Conservation (phyloP, 2,329 filamentous ascomycete species). For the Aureobasidium sp. region DNA sequence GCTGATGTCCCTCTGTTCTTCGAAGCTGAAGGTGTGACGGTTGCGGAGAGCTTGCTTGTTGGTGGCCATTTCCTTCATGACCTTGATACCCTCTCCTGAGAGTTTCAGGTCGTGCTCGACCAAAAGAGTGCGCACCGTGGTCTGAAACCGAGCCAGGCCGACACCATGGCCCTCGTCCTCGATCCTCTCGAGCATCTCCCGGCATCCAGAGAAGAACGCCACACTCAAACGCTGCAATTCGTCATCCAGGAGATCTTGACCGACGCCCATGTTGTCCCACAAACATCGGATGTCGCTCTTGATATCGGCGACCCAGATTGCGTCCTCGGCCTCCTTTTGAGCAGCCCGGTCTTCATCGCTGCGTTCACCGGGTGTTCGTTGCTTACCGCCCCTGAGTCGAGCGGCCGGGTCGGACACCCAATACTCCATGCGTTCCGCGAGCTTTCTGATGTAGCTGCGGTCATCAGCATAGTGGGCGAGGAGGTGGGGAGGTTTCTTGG, state of each 20-base stretch:
- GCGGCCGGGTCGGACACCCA: not conserved
- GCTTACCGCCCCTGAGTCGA: not conserved
- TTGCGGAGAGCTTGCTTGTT: not conserved
- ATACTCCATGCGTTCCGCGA: not conserved
- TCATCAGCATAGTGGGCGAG: not conserved
- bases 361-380: not conserved
- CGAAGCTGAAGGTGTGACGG: not conserved
- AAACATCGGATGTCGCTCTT: not conserved
- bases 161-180: not conserved
- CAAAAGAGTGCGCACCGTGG: not conserved
- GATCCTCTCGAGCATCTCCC: not conserved
- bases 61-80: slow-evolving; percentile 5
- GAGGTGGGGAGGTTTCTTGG: not conserved
- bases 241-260: not conserved
- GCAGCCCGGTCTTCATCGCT: not conserved
- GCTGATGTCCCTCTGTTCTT: not conserved
- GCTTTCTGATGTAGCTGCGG: not conserved
- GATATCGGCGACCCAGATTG: not conserved
- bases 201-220: not conserved
- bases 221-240: not conserved
- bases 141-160: not conserved
- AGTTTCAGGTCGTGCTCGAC: not conserved
- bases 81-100: not conserved
- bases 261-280: not conserved
- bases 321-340: not conserved